These are phyloP conservation scores for Metarhizium anisopliae DNA, from an alignment of 2,329 filamentous ascomycete genomes.

Conservation along the genomic window DNA sequence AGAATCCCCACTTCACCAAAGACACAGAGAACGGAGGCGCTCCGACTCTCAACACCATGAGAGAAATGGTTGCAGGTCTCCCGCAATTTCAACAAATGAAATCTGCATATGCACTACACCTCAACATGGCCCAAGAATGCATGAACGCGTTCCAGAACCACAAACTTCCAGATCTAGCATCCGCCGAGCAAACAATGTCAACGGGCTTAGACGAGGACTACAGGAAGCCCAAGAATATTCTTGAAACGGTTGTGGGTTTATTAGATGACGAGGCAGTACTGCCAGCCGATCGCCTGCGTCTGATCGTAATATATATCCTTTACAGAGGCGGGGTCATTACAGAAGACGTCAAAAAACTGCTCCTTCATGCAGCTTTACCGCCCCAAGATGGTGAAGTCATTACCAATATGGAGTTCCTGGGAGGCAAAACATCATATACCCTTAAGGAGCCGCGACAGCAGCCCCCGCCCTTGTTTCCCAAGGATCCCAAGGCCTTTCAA, in stretches of 20 bases:
- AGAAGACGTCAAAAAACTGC: constrained; percentile 75
- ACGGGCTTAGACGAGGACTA: constrained; percentile 91
- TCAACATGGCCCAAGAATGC: constrained; percentile 94
- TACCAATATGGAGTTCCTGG: constrained; percentile 71
- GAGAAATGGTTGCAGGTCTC: constrained; percentile 92
- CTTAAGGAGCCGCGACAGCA: constrained; percentile 70
- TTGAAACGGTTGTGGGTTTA: constrained; percentile 77
- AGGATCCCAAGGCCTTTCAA: constrained; percentile 47
- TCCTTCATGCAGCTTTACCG: constrained; percentile 74
- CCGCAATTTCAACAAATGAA: constrained; percentile 95
- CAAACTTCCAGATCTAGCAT: constrained; percentile 80
- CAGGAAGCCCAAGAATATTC: constrained; percentile 80
- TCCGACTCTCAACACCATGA: constrained; percentile 80
- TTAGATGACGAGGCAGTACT: constrained; percentile 73
- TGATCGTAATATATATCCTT: constrained; percentile 78
- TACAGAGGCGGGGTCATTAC: constrained; percentile 78
- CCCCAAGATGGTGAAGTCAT: constrained; percentile 64
- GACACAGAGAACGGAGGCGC: constrained; percentile 47
- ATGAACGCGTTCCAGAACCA: constrained; percentile 86
- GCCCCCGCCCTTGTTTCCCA: constrained; percentile 60
- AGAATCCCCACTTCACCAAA: constrained; percentile 88
- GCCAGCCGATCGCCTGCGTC: constrained; percentile 66
- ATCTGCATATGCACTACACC: constrained; percentile 85
- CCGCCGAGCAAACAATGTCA: constrained; percentile 81
- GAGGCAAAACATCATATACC: constrained; percentile 56